These are phyloP conservation scores for Salix brachista DNA, from an alignment of 345 rosid genomes.

Conservation along the genomic window DNA sequence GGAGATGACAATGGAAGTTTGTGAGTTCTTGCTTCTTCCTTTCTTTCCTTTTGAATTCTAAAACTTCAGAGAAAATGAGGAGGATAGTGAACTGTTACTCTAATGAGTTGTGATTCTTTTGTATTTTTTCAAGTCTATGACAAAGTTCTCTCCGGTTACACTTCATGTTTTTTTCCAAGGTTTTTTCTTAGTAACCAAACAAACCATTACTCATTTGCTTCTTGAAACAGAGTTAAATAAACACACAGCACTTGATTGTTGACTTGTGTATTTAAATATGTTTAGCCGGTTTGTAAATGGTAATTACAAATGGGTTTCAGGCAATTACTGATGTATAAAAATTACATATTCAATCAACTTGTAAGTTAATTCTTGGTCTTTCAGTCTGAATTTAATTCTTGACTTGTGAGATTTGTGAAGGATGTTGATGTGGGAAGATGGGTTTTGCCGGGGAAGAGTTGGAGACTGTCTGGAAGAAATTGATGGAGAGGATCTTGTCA, in stretches of 20 bases:
- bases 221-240: constrained; percentile 3
- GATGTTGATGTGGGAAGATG: constrained; percentile 99
- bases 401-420: constrained; percentile 33
- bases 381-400: not conserved
- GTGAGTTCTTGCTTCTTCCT: constrained; percentile 51
- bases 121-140: not conserved
- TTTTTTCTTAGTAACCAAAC: constrained; percentile 19
- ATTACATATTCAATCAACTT: not conserved
- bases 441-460: constrained; percentile 77
- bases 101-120: not conserved
- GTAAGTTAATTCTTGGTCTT: not conserved
- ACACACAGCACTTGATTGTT: not conserved
- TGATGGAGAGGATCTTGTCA: constrained; percentile 89
- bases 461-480: constrained; percentile 77
- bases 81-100: constrained; percentile 7
- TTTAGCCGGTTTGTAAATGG: not conserved
- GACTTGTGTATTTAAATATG: not conserved
- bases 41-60: constrained; percentile 19
- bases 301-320: constrained; percentile 10
- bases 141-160: not conserved
- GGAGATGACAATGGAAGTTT: constrained; percentile 98
- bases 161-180: not conserved
- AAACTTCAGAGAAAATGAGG: constrained; percentile 10
- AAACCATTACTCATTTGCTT: constrained; percentile 7
- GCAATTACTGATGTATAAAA: not conserved